These are phyloP conservation scores for Aspergillus saccharolyticus DNA, from an alignment of 495 filamentous ascomycete species.

Conservation along the genomic window DNA sequence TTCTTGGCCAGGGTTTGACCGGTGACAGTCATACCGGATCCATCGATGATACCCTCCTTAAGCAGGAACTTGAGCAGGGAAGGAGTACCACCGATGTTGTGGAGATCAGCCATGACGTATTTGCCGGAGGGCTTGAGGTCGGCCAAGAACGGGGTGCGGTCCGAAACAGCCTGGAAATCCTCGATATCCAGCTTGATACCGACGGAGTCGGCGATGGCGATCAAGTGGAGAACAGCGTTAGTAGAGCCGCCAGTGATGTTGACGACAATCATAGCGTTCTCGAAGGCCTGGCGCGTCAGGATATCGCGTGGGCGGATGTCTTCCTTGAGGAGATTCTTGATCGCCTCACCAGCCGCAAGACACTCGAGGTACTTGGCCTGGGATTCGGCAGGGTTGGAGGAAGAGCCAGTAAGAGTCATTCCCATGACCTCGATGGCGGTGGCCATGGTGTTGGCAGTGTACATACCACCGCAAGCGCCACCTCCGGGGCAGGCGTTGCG, in stretches of 20 bases:
- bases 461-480: conserved; percentile 98
- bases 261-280: conserved; percentile 93
- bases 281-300: conserved; percentile 85
- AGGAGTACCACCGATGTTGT: conserved; percentile 87
- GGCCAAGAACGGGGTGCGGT: conserved; percentile 87
- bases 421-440: conserved; percentile 95
- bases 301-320: conserved; percentile 89
- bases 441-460: conserved; percentile 99
- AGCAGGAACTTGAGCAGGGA: conserved; percentile 87
- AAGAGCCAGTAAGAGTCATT: conserved; percentile 91
- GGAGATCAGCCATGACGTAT: conserved; percentile 91
- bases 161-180: conserved; percentile 93
- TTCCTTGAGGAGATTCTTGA: conserved; percentile 78
- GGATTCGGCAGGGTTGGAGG: conserved; percentile 86
- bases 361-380: conserved; percentile 83
- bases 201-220: conserved; percentile 92
- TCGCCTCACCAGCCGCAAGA: conserved; percentile 73
- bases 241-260: conserved; percentile 95
- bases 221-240: conserved; percentile 93
- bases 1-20: conserved; percentile 93
- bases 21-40: conserved; percentile 85
- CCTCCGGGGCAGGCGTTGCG: conserved; percentile 88
- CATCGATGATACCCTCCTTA: conserved; percentile 83
- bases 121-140: conserved; percentile 97
- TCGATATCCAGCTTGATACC: conserved; percentile 93